Conservation (phyloP, 192 early-diverging fungal genomes). For the Spinellus fusiger region DNA sequence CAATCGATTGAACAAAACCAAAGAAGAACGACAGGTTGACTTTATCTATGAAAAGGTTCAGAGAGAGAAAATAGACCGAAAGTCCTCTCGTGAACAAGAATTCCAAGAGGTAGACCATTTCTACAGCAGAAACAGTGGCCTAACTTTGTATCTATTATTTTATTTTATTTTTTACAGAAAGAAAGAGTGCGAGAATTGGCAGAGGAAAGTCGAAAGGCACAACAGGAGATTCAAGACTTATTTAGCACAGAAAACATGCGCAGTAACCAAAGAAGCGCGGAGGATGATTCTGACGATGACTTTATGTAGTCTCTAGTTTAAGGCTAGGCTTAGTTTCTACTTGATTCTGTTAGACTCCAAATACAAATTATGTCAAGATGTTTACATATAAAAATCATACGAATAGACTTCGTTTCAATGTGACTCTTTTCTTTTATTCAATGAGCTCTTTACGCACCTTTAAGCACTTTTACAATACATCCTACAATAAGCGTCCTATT, state of each 20-base stretch:
- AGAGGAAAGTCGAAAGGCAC: constrained; percentile 35
- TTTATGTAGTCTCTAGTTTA: constrained; percentile 48
- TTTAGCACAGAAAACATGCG: constrained; percentile 48
- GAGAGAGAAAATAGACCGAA: constrained; percentile 41
- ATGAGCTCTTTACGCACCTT: constrained; percentile 7
- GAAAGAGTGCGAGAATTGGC: constrained; percentile 34
- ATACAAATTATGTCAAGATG: no score
- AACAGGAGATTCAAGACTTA: constrained; percentile 43
- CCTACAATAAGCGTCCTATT: constrained; percentile 50
- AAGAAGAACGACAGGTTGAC: constrained; percentile 70
- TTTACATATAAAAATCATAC: no score
- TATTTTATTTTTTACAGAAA: constrained; percentile 18
- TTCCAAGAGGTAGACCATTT: constrained; percentile 30
- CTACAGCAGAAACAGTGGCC: no score
- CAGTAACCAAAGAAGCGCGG: constrained; percentile 45
- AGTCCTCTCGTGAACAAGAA: constrained; percentile 17
- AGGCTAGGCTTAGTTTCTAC: no score
- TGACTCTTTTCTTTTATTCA: not conserved
- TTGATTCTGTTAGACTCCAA: no score
- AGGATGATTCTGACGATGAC: constrained; percentile 55
- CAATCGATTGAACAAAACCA: constrained; percentile 94
- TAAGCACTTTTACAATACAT: constrained; percentile 30
- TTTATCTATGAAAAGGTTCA: constrained; percentile 66
- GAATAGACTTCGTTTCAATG: not conserved
- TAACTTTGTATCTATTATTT: not conserved